Evolutionary conservation across 106 monocot genomes (phyloP).

Genomic region (Hemerocallis citrina): DNA sequence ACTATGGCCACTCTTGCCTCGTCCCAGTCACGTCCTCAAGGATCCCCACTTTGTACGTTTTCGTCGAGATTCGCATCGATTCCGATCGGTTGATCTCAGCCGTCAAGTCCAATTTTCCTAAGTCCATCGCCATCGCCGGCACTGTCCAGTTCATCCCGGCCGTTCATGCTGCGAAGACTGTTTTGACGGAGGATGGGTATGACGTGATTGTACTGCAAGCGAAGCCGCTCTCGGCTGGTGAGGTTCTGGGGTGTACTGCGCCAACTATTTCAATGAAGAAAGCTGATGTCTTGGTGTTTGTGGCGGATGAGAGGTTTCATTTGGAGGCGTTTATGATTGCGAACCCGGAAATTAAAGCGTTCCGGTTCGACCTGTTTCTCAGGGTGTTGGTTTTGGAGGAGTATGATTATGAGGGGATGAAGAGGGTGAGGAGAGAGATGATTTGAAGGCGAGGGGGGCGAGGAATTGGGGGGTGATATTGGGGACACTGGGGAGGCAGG

Average conservation of each 20-base stretch:
- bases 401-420: constrained; percentile 88
- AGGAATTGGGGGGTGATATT: constrained; percentile 79
- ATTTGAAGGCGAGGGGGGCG: constrained; percentile 57
- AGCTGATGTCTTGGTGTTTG: constrained; percentile 56
- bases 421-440: constrained; percentile 56
- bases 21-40: constrained; percentile 62
- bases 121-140: constrained; percentile 33
- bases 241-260: constrained; percentile 89
- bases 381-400: constrained; percentile 67
- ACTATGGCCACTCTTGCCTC: constrained; percentile 95
- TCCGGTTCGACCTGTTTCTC: constrained; percentile 81
- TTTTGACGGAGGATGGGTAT: constrained; percentile 30
- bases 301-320: constrained; percentile 92
- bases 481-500: constrained; percentile 92
- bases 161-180: constrained; percentile 46
- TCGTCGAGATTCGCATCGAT: constrained; percentile 78
- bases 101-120: constrained; percentile 33
- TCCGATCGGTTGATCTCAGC: constrained; percentile 27
- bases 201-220: constrained; percentile 65
- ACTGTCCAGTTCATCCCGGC: constrained; percentile 88
- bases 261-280: constrained; percentile 41
- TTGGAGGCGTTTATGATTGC: constrained; percentile 99
- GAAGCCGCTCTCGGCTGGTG: constrained; percentile 87
- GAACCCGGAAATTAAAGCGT: constrained; percentile 63
- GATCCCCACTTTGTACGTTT: constrained; percentile 77